phyloP scores from a whole-genome alignment of 2,329 filamentous ascomycete genomes.

The Magnaporthales sp. region DNA sequence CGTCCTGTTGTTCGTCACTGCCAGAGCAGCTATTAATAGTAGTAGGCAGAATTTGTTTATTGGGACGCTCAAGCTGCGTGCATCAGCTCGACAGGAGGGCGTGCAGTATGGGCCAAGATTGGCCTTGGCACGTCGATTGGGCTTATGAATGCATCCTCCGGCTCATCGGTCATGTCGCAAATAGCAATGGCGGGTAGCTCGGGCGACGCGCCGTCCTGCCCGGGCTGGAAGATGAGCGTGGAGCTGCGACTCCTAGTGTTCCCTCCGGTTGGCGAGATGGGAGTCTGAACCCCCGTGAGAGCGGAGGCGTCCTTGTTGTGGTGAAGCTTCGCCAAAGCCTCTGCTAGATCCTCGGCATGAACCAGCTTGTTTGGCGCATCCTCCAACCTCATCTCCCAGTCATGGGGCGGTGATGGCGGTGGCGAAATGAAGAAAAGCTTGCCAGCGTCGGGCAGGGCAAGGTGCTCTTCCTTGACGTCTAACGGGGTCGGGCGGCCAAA shows the following conservation, averaged over 20 bases:
- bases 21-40: not conserved
- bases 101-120: constrained; percentile 50
- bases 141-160: constrained; percentile 26
- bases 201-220: constrained; percentile 43
- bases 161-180: constrained; percentile 53
- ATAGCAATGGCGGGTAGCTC: constrained; percentile 57
- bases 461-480: constrained; percentile 44
- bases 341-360: constrained; percentile 60
- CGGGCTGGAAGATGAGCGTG: constrained; percentile 57
- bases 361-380: constrained; percentile 63
- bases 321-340: constrained; percentile 54
- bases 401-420: constrained; percentile 58
- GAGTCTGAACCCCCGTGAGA: constrained; percentile 19
- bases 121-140: constrained; percentile 32
- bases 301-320: constrained; percentile 25
- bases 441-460: constrained; percentile 59
- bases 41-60: not conserved
- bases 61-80: constrained; percentile 23
- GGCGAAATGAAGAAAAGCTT: constrained; percentile 69
- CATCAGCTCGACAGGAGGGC: constrained; percentile 61
- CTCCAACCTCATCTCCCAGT: constrained; percentile 60
- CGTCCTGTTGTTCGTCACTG: not conserved
- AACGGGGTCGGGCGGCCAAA: constrained; percentile 56
- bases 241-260: constrained; percentile 44
- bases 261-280: constrained; percentile 32